Conservation (phyloP, 1,284 basidiomycete species). For the Bondarzewia mesenterica region DNA sequence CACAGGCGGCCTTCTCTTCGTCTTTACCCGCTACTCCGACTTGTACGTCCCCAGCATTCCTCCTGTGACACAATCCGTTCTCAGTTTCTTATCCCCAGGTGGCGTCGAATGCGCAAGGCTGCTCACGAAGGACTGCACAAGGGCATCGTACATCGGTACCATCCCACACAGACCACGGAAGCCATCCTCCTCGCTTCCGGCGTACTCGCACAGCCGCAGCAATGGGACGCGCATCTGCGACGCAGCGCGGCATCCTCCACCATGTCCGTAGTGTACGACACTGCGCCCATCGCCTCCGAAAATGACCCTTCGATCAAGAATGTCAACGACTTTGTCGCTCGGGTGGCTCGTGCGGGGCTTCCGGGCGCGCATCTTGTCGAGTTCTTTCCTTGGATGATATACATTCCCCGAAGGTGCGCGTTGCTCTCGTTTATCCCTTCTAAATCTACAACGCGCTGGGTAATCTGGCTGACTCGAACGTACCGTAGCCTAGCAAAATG, state of each 20-base stretch:
- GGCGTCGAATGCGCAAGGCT: slow-evolving; percentile 13
- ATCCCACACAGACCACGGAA: slow-evolving; percentile 9
- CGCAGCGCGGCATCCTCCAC: slow-evolving; percentile 11
- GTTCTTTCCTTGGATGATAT: slow-evolving; percentile 11
- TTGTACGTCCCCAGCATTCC: slow-evolving; percentile 1
- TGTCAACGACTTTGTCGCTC: slow-evolving; percentile 11
- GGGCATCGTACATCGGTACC: slow-evolving; percentile 8
- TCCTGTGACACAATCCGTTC: neutral
- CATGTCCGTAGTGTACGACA: slow-evolving; percentile 11
- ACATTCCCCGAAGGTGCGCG: slow-evolving; percentile 11
- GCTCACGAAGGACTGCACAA: slow-evolving; percentile 13
- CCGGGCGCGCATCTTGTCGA: slow-evolving; percentile 12
- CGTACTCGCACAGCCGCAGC: slow-evolving; percentile 3
- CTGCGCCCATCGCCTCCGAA: slow-evolving; percentile 8
- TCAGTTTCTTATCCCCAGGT: slow-evolving; percentile 1
- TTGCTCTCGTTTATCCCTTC: neutral
- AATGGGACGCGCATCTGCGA: slow-evolving; percentile 12
- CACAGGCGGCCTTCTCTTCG: slow-evolving; percentile 11
- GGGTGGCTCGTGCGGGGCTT: slow-evolving; percentile 12
- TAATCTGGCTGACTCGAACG: slow-evolving; percentile 7
- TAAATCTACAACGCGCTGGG: neutral
- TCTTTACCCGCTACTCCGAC: slow-evolving; percentile 10
- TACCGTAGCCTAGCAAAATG: slow-evolving; percentile 13
- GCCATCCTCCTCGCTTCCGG: slow-evolving; percentile 10
- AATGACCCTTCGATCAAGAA: slow-evolving; percentile 7